Evolutionary conservation across 2,329 filamentous ascomycete genomes (phyloP), one percentile per base, ranked within the genome.

Genomic region (Alternaria triticina): DNA sequence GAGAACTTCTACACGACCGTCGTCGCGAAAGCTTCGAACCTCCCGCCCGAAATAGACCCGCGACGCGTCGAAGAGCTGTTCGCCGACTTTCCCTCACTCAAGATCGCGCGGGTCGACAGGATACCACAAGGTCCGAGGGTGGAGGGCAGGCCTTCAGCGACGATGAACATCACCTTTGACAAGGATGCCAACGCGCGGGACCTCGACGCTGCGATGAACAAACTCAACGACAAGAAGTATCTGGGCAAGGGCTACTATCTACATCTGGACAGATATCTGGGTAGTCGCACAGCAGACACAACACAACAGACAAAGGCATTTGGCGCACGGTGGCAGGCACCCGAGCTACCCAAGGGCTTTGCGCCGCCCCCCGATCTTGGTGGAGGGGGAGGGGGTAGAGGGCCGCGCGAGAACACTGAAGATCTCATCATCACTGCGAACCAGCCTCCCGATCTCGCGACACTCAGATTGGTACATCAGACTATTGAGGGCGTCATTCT

Each of bases 391-490:
- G 50, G 49, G 4, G 30, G 57, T 25, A 44, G 64, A 25, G 68
- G 71, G 49, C 61, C 66, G 4, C 73, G 70, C 12, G 67, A 70
- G 40, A 72, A 76, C 30, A 70, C 66, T 3, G 68, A 73, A 23
- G 73, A 73, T 15, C 54, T 75, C 25, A 64, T 74, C 27, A 68
- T 84, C 30, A 75, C 72, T 4, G 82, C 97, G 12, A 88, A 88
- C 65, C 86, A 91, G 7, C 95, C 95, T 2, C 86, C 87, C 6
- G 91, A 97, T 70, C 86, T 97, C 54, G 90, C 89, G 68, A 91
- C 91, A 65, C 83, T 97, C 1, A 90, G 90, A 61, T 86, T 96
- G 47, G 96, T 98, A 64, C 95, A 98, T 81, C 94, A 91, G 77
- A 91, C 94, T 0, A 86, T 97, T 33, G 95, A 98, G 74, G 86